Conservation (phyloP, 805 yeast species). For the Zygotorulaspora chibaensis region DNA sequence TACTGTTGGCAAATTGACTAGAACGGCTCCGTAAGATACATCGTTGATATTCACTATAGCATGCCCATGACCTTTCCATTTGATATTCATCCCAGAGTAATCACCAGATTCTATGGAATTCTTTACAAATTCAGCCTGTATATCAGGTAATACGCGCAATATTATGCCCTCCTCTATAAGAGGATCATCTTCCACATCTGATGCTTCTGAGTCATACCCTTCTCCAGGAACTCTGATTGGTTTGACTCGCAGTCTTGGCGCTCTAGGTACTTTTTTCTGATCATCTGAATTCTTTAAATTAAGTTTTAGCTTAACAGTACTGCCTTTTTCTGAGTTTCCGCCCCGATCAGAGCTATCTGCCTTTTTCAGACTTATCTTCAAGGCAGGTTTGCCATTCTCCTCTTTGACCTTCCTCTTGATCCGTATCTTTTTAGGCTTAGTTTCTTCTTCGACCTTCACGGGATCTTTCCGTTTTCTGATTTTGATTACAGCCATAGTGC, state of each 20-base stretch:
- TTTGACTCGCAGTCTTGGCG: constrained; percentile 49
- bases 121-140: constrained; percentile 57
- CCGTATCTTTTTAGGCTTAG: constrained; percentile 25
- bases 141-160: constrained; percentile 59
- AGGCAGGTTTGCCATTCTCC: constrained; percentile 17
- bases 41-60: constrained; percentile 74
- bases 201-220: constrained; percentile 95
- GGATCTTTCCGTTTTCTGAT: constrained; percentile 27
- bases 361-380: constrained; percentile 25
- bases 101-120: constrained; percentile 77
- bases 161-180: constrained; percentile 81
- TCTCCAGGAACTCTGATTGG: constrained; percentile 79
- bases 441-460: constrained; percentile 13
- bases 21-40: constrained; percentile 70
- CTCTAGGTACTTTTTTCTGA: constrained; percentile 27
- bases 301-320: constrained; percentile 23
- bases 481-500: constrained; percentile 26
- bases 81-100: constrained; percentile 62
- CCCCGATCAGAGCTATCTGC: constrained; percentile 8
- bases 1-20: constrained; percentile 85
- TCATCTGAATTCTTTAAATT: constrained; percentile 30
- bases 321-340: constrained; percentile 7
- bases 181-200: constrained; percentile 94
- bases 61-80: constrained; percentile 77
- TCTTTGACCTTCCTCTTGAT: constrained; percentile 18